Percentiles rank a stretch among this genome's conserved stretches.
Evolutionary conservation across 768 basidiomycete genomes (phyloP).

Genomic region (Neoboletus subvelutipes): DNA sequence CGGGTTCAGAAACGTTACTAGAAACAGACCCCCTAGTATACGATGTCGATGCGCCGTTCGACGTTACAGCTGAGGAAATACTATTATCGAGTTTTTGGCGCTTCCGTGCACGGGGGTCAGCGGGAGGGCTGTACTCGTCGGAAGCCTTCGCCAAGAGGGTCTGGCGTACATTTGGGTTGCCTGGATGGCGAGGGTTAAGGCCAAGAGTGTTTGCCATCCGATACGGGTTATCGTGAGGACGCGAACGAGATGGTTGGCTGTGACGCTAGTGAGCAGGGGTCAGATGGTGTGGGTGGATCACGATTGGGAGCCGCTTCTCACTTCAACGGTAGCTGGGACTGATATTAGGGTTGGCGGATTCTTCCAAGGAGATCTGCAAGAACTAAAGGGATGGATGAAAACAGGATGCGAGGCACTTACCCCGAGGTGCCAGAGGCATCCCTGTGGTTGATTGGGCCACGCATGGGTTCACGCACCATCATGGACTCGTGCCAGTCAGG

Average conservation of each 20-base stretch:
- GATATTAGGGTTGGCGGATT: constrained; percentile 22
- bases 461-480: constrained; percentile 10
- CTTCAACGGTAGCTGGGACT: constrained; percentile 11
- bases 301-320: constrained; percentile 12
- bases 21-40: background rate
- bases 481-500: constrained; percentile 13
- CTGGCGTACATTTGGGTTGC: constrained; percentile 25
- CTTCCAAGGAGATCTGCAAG: constrained; percentile 17
- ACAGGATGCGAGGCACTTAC: constrained; percentile 17
- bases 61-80: background rate
- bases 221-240: constrained; percentile 19
- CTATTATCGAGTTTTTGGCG: constrained; percentile 21
- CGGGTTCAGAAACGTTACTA: constrained; percentile 15
- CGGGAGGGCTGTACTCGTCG: background rate
- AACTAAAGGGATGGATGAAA: constrained; percentile 5
- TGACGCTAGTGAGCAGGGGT: constrained; percentile 10
- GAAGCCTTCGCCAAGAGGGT: constrained; percentile 20
- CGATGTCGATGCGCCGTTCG: constrained; percentile 7
- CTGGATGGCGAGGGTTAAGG: background rate
- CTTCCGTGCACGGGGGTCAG: constrained; percentile 18
- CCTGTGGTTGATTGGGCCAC: constrained; percentile 25
- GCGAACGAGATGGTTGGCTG: background rate
- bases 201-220: background rate
- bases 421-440: constrained; percentile 27
- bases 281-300: constrained; percentile 1